Evolutionary conservation across 768 basidiomycete genomes (phyloP).

Genomic region (Leucocoprinus birnbaumii): DNA sequence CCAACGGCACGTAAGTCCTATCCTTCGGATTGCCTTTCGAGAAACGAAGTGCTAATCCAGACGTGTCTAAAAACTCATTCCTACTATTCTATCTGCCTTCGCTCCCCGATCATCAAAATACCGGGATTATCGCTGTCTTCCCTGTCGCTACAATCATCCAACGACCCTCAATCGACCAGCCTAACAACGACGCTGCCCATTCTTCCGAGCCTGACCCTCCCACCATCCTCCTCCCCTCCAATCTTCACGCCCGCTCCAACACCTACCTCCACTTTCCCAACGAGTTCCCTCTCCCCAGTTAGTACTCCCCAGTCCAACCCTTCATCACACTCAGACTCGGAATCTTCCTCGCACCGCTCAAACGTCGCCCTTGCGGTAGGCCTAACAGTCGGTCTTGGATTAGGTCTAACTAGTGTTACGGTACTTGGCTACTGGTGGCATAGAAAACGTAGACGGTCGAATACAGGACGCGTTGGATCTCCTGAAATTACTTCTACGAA

Average conservation of each 20-base stretch:
- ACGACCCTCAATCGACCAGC: neutral
- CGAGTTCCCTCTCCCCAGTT: neutral
- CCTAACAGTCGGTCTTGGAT: constrained; percentile 5
- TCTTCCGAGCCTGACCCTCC: constrained; percentile 10
- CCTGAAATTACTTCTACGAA: neutral
- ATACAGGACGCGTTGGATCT: neutral
- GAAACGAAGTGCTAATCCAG: neutral
- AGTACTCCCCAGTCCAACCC: neutral
- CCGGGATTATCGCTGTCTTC: neutral
- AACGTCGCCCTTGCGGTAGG: constrained; percentile 9
- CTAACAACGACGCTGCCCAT: constrained; percentile 2
- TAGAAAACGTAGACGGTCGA: neutral
- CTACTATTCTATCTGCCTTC: neutral
- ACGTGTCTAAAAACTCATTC: neutral
- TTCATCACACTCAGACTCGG: neutral
- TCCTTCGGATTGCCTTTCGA: neutral
- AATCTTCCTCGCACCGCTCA: neutral
- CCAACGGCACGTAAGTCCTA: constrained; percentile 4
- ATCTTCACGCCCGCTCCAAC: constrained; percentile 8
- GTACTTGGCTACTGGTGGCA: constrained; percentile 2
- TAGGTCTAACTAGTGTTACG: neutral
- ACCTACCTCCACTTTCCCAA: neutral
- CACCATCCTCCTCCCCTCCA: constrained; percentile 7
- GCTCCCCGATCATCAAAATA: neutral
- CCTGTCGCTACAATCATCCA: neutral